These are phyloP conservation scores for Fusarium xyrophilum DNA, from an alignment of 2,329 filamentous ascomycete genomes.

Conservation along the genomic window DNA sequence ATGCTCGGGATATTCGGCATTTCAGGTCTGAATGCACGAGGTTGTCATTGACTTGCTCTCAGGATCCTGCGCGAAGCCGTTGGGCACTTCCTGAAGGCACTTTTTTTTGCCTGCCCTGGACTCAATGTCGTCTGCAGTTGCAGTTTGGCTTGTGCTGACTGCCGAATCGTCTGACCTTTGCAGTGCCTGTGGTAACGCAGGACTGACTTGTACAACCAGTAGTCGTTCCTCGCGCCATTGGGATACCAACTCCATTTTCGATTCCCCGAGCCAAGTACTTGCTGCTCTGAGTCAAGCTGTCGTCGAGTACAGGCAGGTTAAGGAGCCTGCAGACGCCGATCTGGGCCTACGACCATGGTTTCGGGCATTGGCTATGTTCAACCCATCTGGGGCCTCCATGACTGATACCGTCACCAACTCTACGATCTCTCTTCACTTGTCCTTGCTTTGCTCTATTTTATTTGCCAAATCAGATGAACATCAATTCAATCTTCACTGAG, in stretches of 20 bases:
- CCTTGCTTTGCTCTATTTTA: background rate
- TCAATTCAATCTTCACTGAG: background rate
- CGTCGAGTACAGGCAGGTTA: background rate
- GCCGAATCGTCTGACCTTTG: background rate
- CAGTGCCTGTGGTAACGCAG: background rate
- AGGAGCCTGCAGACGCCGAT: background rate
- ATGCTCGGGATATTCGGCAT: slow-evolving; percentile 13
- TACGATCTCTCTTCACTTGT: background rate
- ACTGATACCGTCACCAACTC: background rate
- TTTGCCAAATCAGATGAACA: too few relatives aligned
- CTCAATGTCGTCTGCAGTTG: slow-evolving; percentile 8
- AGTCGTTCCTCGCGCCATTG: background rate
- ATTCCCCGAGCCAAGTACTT: background rate
- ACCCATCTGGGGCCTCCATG: background rate
- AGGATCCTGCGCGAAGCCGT: background rate
- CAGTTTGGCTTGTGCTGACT: slow-evolving; percentile 10
- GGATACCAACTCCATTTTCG: background rate
- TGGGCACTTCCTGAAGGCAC: background rate
- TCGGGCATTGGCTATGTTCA: background rate
- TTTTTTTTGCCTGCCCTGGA: background rate
- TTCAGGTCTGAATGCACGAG: background rate
- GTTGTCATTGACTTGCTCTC: slow-evolving; percentile 3
- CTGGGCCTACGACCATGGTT: too few relatives aligned
- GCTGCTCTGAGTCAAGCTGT: background rate
- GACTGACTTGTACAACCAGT: background rate